These are phyloP conservation scores for Canariomyces notabilis DNA, from an alignment of 2,329 filamentous ascomycete species.

Conservation along the genomic window DNA sequence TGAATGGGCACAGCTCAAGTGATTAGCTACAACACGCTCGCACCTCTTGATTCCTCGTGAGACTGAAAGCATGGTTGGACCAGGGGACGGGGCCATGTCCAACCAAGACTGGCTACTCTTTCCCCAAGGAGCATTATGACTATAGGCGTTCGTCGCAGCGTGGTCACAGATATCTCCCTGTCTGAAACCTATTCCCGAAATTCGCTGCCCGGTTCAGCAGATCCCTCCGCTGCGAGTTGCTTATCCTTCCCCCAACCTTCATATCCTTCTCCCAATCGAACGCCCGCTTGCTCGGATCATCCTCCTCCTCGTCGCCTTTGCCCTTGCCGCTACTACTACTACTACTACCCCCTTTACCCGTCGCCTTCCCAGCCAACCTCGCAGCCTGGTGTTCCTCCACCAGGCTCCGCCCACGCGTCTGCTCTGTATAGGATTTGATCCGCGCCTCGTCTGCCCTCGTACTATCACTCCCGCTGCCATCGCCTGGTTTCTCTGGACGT, in stretches of 20 bases:
- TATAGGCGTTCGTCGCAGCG: too few species aligned
- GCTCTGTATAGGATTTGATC: slow-evolving; percentile 47
- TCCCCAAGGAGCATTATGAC: too few species aligned
- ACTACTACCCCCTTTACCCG: too few species aligned
- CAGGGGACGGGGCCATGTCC: too few species aligned
- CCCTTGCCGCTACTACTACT: slow-evolving; percentile 7
- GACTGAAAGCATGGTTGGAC: too few species aligned
- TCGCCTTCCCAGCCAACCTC: slow-evolving; percentile 17
- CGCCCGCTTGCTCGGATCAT: slow-evolving; percentile 82
- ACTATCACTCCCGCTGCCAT: slow-evolving; percentile 13
- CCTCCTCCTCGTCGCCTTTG: slow-evolving; percentile 54
- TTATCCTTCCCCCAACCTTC: slow-evolving; percentile 67
- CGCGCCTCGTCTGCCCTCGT: slow-evolving; percentile 45
- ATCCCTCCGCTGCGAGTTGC: slow-evolving; percentile 67
- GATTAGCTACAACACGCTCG: too few species aligned
- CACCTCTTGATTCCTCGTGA: too few species aligned
- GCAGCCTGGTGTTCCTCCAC: slow-evolving; percentile 52
- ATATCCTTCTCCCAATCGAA: slow-evolving; percentile 97
- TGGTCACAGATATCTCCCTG: slow-evolving; percentile 56
- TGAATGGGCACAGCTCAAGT: background rate
- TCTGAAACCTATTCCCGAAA: slow-evolving; percentile 76
- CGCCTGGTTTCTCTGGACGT: slow-evolving; percentile 41
- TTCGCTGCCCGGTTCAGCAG: slow-evolving; percentile 73
- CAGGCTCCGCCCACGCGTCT: slow-evolving; percentile 52
- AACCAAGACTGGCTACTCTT: too few species aligned